Evolutionary conservation across 768 basidiomycete genomes (phyloP).

Genomic region (Sarcomyxa edulis): DNA sequence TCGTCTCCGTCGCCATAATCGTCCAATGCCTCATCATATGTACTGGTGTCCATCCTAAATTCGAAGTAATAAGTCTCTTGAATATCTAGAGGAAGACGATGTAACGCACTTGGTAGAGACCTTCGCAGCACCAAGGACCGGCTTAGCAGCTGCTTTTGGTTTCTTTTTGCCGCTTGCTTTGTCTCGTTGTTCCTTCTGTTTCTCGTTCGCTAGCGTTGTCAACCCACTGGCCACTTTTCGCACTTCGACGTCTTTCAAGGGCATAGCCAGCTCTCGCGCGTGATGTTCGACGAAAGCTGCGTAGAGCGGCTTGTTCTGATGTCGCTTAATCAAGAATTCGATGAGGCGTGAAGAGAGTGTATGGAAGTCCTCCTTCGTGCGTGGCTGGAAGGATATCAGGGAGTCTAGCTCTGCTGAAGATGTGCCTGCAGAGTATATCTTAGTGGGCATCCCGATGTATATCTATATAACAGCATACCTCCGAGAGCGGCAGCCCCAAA

Average conservation of each 20-base stretch:
- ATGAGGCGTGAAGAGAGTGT: constrained; percentile 70
- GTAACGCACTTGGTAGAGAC: constrained; percentile 49
- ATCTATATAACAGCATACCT: constrained; percentile 34
- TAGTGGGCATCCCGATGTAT: neutral
- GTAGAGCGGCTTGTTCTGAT: constrained; percentile 81
- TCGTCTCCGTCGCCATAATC: constrained; percentile 80
- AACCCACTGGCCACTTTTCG: constrained; percentile 83
- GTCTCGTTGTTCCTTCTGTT: constrained; percentile 86
- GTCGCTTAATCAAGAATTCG: constrained; percentile 69
- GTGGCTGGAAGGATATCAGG: constrained; percentile 73
- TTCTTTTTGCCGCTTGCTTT: constrained; percentile 91
- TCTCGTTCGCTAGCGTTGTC: constrained; percentile 89
- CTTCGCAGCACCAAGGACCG: constrained; percentile 72
- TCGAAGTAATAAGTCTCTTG: neutral
- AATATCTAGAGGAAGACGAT: neutral
- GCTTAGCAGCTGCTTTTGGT: constrained; percentile 63
- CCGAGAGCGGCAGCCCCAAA: constrained; percentile 67
- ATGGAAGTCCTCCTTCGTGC: constrained; percentile 86
- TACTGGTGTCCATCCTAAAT: constrained; percentile 65
- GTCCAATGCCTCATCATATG: constrained; percentile 88
- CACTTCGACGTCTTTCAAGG: constrained; percentile 87
- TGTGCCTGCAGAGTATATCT: constrained; percentile 41
- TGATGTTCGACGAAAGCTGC: constrained; percentile 80
- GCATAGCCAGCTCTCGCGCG: constrained; percentile 64
- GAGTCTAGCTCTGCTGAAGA: constrained; percentile 63